Conservation (phyloP, 2,329 filamentous ascomycete species). For the Talaromyces sp. region DNA sequence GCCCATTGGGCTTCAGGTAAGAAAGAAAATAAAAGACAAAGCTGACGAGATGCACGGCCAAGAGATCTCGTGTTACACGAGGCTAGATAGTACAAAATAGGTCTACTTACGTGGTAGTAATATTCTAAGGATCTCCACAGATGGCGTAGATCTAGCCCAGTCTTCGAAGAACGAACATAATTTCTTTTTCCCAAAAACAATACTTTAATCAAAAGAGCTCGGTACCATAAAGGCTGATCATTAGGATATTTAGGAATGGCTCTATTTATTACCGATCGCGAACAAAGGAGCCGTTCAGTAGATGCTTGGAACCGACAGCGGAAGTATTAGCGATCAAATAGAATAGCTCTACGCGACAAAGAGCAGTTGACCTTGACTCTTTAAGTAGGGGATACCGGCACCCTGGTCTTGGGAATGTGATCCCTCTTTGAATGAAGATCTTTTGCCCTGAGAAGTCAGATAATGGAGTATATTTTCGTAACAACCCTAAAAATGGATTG, state of each 20-base stretch:
- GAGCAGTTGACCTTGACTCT: background rate
- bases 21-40: background rate
- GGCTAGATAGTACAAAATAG: background rate
- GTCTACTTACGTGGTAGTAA: background rate
- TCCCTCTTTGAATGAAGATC: background rate
- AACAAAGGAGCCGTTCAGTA: background rate
- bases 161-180: background rate
- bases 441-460: background rate
- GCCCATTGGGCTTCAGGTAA: background rate
- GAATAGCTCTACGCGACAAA: background rate
- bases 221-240: background rate
- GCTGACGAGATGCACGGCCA: background rate
- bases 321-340: background rate
- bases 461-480: conserved; percentile 7
- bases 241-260: background rate
- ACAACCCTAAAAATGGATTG: background rate
- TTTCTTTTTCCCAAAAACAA: background rate
- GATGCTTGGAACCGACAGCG: background rate
- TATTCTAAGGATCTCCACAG: background rate
- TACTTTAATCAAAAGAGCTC: background rate
- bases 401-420: background rate
- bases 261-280: background rate
- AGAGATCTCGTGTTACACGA: conserved; percentile 12
- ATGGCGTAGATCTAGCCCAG: background rate
- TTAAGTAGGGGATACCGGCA: background rate